These are phyloP conservation scores for Pseudopithomyces maydicus DNA, from an alignment of 2,329 filamentous ascomycete species.

Conservation along the genomic window DNA sequence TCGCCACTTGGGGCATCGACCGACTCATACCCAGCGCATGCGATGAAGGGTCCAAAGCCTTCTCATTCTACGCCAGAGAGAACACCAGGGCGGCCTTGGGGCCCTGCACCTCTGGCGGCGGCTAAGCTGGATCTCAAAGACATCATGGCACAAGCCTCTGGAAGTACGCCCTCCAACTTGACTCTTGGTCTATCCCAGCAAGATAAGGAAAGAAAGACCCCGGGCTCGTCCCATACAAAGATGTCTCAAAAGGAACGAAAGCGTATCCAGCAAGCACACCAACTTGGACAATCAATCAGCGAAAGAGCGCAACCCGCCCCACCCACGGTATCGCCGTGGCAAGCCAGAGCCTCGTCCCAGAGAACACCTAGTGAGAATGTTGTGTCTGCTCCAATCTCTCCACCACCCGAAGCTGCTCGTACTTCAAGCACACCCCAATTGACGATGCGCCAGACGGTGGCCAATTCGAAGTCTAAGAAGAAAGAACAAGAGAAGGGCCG, in stretches of 20 bases:
- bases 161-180: slow-evolving; percentile 57
- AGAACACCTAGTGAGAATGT: slow-evolving; percentile 34
- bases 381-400: slow-evolving; percentile 17
- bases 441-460: slow-evolving; percentile 66
- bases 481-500: slow-evolving; percentile 28
- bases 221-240: slow-evolving; percentile 57
- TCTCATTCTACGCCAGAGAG: slow-evolving; percentile 27
- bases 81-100: slow-evolving; percentile 57
- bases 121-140: slow-evolving; percentile 75
- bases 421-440: slow-evolving; percentile 55
- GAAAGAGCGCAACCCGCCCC: slow-evolving; percentile 36
- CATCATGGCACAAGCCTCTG: slow-evolving; percentile 70
- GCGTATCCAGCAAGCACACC: slow-evolving; percentile 51
- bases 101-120: slow-evolving; percentile 57
- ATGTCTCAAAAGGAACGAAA: slow-evolving; percentile 93
- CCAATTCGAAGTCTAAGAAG: slow-evolving; percentile 33
- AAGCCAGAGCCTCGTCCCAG: slow-evolving; percentile 36
- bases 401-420: slow-evolving; percentile 25
- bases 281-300: slow-evolving; percentile 30
- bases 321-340: slow-evolving; percentile 41
- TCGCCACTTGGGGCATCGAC: slow-evolving; percentile 19
- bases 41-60: slow-evolving; percentile 29
- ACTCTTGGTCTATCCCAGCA: slow-evolving; percentile 57
- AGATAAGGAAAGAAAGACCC: slow-evolving; percentile 42
- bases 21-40: slow-evolving; percentile 17